phyloP scores from a whole-genome alignment of 192 early-diverging fungal species.

The Lunasporangiospora selenospora region DNA sequence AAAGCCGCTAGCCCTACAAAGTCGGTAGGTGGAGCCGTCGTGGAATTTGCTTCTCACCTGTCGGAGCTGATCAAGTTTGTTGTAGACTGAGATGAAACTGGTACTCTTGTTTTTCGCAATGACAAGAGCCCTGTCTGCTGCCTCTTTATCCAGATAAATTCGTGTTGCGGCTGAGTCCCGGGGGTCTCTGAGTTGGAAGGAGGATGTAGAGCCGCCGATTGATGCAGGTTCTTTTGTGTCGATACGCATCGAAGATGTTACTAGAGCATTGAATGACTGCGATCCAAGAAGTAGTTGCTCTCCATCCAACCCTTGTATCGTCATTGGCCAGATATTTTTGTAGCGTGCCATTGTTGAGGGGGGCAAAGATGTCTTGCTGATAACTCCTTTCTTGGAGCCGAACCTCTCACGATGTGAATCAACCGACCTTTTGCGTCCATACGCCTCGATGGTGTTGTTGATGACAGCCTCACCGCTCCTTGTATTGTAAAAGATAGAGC shows the following conservation, averaged over 20 bases:
- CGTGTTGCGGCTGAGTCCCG: not conserved
- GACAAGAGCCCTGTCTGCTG: not conserved
- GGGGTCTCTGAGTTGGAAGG: not conserved
- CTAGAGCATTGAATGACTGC: conserved; percentile 36
- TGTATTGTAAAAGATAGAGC: conserved; percentile 13
- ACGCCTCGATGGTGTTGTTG: conserved; percentile 14
- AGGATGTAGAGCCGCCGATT: not conserved
- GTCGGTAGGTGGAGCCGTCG: not conserved
- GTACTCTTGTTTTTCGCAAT: not conserved
- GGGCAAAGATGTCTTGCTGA: conserved; percentile 21
- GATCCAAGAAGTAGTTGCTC: conserved; percentile 25
- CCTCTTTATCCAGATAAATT: not conserved
- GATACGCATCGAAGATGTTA: conserved; percentile 27
- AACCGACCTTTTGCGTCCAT: conserved; percentile 13
- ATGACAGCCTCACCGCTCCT: conserved; percentile 14
- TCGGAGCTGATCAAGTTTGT: not conserved
- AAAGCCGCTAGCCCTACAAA: too few species aligned
- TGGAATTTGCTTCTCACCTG: conserved; percentile 1
- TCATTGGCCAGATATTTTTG: conserved; percentile 38
- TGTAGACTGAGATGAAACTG: not conserved
- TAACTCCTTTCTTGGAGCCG: conserved; percentile 12
- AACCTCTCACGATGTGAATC: conserved; percentile 24
- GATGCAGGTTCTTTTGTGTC: conserved; percentile 1
- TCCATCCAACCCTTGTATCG: conserved; percentile 3
- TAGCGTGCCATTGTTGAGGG: conserved; percentile 9